Conservation (phyloP, 768 basidiomycete genomes). For the Fibroporia radiculosa region DNA sequence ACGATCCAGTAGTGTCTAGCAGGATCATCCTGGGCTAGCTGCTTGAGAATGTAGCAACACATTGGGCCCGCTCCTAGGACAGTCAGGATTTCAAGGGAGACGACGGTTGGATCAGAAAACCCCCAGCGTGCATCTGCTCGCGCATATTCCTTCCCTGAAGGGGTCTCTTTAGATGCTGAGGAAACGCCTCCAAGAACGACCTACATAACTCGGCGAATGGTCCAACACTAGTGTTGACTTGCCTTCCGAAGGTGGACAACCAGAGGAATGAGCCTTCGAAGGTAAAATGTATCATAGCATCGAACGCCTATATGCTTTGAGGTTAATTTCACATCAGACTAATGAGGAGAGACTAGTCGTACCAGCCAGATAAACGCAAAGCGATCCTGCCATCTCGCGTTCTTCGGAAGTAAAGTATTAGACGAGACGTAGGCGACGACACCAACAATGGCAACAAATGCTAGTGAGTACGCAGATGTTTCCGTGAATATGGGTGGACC, state of each 20-base stretch:
- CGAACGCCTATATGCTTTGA: slow-evolving; percentile 48
- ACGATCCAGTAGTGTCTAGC: slow-evolving; percentile 75
- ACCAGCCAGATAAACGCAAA: slow-evolving; percentile 78
- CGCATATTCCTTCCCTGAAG: slow-evolving; percentile 72
- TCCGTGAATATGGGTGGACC: slow-evolving; percentile 36
- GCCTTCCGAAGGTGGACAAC: slow-evolving; percentile 64
- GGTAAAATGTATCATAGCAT: slow-evolving; percentile 71
- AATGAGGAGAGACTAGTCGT: slow-evolving; percentile 17
- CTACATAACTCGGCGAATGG: slow-evolving; percentile 69
- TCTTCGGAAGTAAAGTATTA: slow-evolving; percentile 52
- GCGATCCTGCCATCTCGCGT: slow-evolving; percentile 54
- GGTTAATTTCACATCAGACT: background rate
- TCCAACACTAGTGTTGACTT: slow-evolving; percentile 62
- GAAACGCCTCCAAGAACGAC: slow-evolving; percentile 20
- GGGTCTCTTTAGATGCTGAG: too few species aligned
- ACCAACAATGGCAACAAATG: slow-evolving; percentile 45
- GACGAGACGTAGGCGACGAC: slow-evolving; percentile 46
- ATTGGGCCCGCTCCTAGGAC: slow-evolving; percentile 73
- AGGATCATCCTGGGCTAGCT: slow-evolving; percentile 56
- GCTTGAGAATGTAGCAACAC: slow-evolving; percentile 63
- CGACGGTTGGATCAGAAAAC: slow-evolving; percentile 65
- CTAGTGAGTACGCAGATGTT: slow-evolving; percentile 59
- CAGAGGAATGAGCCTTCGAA: slow-evolving; percentile 80
- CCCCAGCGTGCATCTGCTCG: slow-evolving; percentile 82
- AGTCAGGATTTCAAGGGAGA: slow-evolving; percentile 78